A percentile compares a stretch with the other conserved stretches of the same genome.
phyloP scores from a whole-genome alignment of 2,329 filamentous ascomycete species.

The Colletotrichum liaoningense region DNA sequence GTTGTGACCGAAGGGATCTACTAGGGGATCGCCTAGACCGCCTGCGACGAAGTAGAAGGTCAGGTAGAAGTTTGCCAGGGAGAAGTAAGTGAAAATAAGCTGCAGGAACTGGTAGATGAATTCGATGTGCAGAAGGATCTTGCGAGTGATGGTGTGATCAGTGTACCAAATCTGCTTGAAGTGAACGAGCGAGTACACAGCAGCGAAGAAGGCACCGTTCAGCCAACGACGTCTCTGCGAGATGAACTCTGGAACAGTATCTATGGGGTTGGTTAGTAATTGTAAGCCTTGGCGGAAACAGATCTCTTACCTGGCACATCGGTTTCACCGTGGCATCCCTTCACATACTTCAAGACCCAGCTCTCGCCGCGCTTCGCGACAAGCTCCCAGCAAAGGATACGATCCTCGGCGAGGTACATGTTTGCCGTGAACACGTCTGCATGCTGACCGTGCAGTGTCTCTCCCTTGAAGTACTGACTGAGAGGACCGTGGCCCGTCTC shows the following conservation, averaged over 20 bases:
- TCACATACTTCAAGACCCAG: constrained; percentile 99
- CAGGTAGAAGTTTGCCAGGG: constrained; percentile 97
- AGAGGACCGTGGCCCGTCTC: constrained; percentile 94
- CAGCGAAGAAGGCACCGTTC: constrained; percentile 98
- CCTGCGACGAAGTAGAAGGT: constrained; percentile 99
- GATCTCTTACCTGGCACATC: constrained; percentile 86
- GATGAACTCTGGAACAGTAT: constrained; percentile 95
- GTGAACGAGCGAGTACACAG: constrained; percentile 96
- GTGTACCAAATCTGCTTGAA: constrained; percentile 93
- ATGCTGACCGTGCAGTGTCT: constrained; percentile 94
- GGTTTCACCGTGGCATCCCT: constrained; percentile 95
- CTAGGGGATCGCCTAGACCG: constrained; percentile 79
- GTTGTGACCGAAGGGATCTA: constrained; percentile 93
- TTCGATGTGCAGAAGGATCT: constrained; percentile 92
- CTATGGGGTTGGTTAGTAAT: constrained; percentile 55
- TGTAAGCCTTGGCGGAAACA: background rate
- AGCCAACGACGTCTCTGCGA: constrained; percentile 97
- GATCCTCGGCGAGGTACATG: constrained; percentile 92
- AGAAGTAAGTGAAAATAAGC: constrained; percentile 96
- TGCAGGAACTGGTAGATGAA: constrained; percentile 95
- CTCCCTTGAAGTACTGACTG: constrained; percentile 99
- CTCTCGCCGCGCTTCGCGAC: constrained; percentile 94
- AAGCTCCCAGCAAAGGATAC: constrained; percentile 92
- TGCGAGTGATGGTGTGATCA: constrained; percentile 89
- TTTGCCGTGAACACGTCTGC: constrained; percentile 98